Conservation (phyloP, 129 eudicot genomes). For the Helianthus tuberosus region DNA sequence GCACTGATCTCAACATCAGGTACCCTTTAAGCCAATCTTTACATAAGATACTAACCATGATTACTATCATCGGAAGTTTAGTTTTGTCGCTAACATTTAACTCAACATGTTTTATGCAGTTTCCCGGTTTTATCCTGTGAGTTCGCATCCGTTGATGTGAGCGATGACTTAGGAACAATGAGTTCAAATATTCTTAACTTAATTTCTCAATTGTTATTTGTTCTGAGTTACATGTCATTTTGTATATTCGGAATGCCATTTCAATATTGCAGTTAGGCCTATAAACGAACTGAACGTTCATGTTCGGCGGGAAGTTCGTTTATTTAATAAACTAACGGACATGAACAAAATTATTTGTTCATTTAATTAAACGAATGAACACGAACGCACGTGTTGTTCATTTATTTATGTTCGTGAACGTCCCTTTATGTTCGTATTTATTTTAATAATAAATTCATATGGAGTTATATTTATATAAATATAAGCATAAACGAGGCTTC, state of each 20-base stretch:
- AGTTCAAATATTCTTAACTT: conserved; percentile 31
- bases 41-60: not conserved
- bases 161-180: conserved; percentile 94
- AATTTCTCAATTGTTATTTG: not conserved
- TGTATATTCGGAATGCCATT: not conserved
- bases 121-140: conserved; percentile 93
- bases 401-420: too few relatives aligned
- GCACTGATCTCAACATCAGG: conserved; percentile 82
- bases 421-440: too few relatives aligned
- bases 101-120: conserved; percentile 35
- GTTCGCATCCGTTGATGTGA: conserved; percentile 92
- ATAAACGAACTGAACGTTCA: too few relatives aligned
- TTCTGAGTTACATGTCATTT: not conserved
- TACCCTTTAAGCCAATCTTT: conserved; percentile 22
- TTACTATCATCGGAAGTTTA: conserved; percentile 11
- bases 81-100: conserved; percentile 26
- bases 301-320: too few relatives aligned
- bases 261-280: not conserved
- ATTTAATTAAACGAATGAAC: too few relatives aligned
- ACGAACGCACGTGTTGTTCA: too few relatives aligned
- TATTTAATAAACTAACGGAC: too few relatives aligned
- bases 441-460: too few relatives aligned
- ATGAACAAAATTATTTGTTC: too few relatives aligned
- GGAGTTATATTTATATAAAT: too few relatives aligned
- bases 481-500: too few relatives aligned